Percentiles rank a stretch among this genome's conserved stretches.
These are phyloP conservation scores for Saccharata proteae DNA, from an alignment of 2,329 filamentous ascomycete genomes.

Conservation along the genomic window DNA sequence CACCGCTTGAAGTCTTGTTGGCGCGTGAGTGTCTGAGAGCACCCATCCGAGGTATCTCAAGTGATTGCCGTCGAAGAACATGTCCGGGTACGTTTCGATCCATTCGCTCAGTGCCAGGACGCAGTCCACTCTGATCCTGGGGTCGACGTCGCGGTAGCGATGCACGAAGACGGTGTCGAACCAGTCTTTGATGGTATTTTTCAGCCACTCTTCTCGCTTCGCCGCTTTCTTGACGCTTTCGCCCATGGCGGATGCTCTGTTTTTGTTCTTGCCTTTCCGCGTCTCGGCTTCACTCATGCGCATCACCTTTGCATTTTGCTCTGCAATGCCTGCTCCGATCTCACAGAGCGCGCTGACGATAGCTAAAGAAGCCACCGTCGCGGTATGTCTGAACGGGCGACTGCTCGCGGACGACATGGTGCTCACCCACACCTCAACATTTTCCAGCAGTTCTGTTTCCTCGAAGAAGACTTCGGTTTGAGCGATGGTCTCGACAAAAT, in stretches of 20 bases:
- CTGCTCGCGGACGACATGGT: slow-evolving; percentile 82
- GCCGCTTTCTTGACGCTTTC: slow-evolving; percentile 59
- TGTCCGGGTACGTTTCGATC: slow-evolving; percentile 73
- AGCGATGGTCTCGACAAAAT: slow-evolving; percentile 66
- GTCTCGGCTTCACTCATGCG: slow-evolving; percentile 70
- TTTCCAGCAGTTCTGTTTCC: slow-evolving; percentile 68
- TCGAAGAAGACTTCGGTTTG: slow-evolving; percentile 72
- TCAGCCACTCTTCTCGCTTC: slow-evolving; percentile 55
- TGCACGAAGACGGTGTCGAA: slow-evolving; percentile 93
- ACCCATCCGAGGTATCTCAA: slow-evolving; percentile 93
- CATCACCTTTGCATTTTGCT: slow-evolving; percentile 61
- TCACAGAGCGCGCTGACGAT: slow-evolving; percentile 68
- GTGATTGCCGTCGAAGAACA: slow-evolving; percentile 84
- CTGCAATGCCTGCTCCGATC: slow-evolving; percentile 57
- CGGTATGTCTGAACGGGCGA: slow-evolving; percentile 86
- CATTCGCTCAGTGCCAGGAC: slow-evolving; percentile 76
- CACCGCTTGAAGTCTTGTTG: slow-evolving; percentile 73
- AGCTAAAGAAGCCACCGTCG: slow-evolving; percentile 70
- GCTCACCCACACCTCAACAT: slow-evolving; percentile 78
- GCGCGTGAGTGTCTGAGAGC: slow-evolving; percentile 65
- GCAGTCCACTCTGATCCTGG: slow-evolving; percentile 78
- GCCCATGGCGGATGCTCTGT: slow-evolving; percentile 61
- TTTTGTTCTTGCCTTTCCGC: slow-evolving; percentile 65
- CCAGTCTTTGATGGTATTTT: slow-evolving; percentile 66
- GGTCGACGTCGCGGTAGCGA: slow-evolving; percentile 87